Base-by-base conservation (phyloP, 257 asterid genomes). In the Nicotiana undulata region DNA sequence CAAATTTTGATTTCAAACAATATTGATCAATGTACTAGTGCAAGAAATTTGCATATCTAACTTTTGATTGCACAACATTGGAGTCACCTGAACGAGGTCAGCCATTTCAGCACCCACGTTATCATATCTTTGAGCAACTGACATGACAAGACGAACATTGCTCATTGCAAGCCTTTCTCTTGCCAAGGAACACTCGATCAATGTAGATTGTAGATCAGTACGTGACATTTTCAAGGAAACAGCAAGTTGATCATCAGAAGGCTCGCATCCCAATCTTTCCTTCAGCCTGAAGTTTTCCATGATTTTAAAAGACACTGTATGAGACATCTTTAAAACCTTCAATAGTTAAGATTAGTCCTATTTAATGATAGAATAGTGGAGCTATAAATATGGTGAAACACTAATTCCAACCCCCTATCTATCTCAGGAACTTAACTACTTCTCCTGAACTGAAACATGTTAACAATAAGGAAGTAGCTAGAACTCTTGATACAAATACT, bases 91-190 rank as follows among this genome's bases (percentile, higher is more conserved):
- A 85, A 95, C 76, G 79, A 95, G 98, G 85, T 95, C 99, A 77
- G 96, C 87, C 97, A 92, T 88, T 86, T 95, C 92, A 81, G 91
- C 97, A 84, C 99, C 98, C 97, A 91, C 89, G 87, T 93, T 89
- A 78, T 94, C 97, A 75, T 93, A 95, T 90, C 89, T 92, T 82
- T 91, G 98, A 70, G 99, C 98, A 31, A 95, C 91, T 66, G 97
- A 93, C 97, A 93, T 93, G 84, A 95, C 99, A 76, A 95, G 97
- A 67, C 99, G 98, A 76, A 93, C 80, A 83, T 95, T 95, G 90
- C 98, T 92, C 99, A 91, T 95, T 16, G 99, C 93, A 76, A 95
- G 93, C 92, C 92, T 95, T 89, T 95, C 98, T 83, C 96, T 89
- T 17, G 99, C 99, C 82, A 95, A 89, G 31, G 93, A 85, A 82